A percentile compares a stretch with the other conserved stretches of the same genome.
Evolutionary conservation across 116 monocot species (phyloP).

Genomic region (Thalassia testudinum): DNA sequence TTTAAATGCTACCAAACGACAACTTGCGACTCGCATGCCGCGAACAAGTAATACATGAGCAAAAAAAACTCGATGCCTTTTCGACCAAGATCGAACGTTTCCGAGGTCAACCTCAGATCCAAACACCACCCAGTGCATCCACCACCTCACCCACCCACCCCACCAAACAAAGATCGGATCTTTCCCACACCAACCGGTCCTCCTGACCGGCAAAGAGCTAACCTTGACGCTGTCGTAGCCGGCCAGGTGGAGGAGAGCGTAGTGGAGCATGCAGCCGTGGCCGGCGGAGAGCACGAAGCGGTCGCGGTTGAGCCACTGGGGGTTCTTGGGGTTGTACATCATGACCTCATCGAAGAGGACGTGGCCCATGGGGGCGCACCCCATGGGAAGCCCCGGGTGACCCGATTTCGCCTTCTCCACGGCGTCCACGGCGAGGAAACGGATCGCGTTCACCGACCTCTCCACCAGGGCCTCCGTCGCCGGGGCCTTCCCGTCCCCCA

Average conservation of each 20-base stretch:
- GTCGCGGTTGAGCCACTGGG: conserved; percentile 62
- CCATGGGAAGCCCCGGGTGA: conserved; percentile 77
- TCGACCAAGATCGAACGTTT: too few relatives aligned
- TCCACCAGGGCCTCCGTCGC: conserved; percentile 35
- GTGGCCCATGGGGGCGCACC: conserved; percentile 73
- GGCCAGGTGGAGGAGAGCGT: conserved; percentile 67
- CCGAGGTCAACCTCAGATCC: too few relatives aligned
- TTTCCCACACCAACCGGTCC: too few relatives aligned
- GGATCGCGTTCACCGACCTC: conserved; percentile 72
- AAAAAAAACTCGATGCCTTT: too few relatives aligned
- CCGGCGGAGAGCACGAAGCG: conserved; percentile 71
- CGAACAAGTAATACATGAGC: too few relatives aligned
- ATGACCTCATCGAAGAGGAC: conserved; percentile 72
- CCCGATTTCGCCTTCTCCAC: conserved; percentile 89
- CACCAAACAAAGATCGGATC: too few relatives aligned
- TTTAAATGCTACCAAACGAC: too few relatives aligned
- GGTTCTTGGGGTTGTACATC: conserved; percentile 84
- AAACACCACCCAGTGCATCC: too few relatives aligned
- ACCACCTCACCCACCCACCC: too few relatives aligned
- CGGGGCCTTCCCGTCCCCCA: conserved; percentile 3
- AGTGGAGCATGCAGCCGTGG: conserved; percentile 78
- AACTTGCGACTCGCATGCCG: too few relatives aligned
- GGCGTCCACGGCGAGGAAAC: conserved; percentile 67
- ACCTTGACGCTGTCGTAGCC: conserved; percentile 71
- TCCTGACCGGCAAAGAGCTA: too few relatives aligned